Base-by-base conservation (phyloP, 257 asterid genomes). In the Plantago elongata region DNA sequence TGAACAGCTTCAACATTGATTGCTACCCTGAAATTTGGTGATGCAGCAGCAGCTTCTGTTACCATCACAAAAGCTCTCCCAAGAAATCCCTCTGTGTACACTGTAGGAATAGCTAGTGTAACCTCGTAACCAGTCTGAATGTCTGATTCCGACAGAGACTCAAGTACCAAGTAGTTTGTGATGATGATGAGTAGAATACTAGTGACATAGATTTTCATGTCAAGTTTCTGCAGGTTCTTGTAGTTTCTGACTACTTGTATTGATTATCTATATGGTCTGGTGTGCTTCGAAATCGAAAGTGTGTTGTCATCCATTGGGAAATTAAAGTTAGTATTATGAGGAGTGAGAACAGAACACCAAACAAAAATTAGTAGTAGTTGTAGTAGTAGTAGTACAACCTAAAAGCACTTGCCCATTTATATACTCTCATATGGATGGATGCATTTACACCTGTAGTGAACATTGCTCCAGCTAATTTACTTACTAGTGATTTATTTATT, bases 31-130 rank as follows among this genome's bases (percentile, higher is more conserved):
- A 90, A 90, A 52, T 69, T 76, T 0, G 90, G 94, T 50, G 59
- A 54, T 12, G 27, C 27, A 22, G 27, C 27, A 22, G 50, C 61
- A 13, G 50, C 61, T 60, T 69, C 75, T 6, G 85, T 72, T 54
- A 83, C 81, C 74, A 82, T 77, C 3, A 90, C 44, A 67, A 75
- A 90, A 45, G 95, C 96, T 67, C 95, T 76, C 12, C 95, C 96
- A 11, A 74, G 37, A 63, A 87, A 90, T 7, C 88, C 95, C 64
- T 60, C 55, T 14, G 78, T 44, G 69, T 85, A 90, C 2, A 57
- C 77, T 14, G 68, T 50, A 4, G 97, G 97, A 55, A 87, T 67
- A 4, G 88, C 90, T 5, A 90, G 83, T 12, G 84, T 77, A 6
- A 85, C 80, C 65, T 74, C 71, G 70, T 82, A 80, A 0, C 90